A percentile compares a stretch with the other conserved stretches of the same genome.
Conservation (phyloP, 768 basidiomycete species). For the Tylopilus sp. region DNA sequence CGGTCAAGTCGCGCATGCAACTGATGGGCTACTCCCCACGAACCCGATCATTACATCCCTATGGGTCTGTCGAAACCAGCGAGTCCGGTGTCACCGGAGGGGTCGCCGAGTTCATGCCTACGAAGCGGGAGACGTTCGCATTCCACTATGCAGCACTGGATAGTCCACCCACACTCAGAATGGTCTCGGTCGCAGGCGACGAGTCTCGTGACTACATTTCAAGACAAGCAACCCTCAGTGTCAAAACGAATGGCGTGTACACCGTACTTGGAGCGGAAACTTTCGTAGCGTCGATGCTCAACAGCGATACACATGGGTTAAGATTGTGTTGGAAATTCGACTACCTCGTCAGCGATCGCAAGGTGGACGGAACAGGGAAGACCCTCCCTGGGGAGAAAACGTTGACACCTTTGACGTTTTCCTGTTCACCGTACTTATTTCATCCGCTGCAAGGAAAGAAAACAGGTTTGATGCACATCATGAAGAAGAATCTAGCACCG, state of each 20-base stretch:
- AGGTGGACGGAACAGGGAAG: constrained; percentile 43
- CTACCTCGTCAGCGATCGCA: constrained; percentile 67
- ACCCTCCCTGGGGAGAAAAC: constrained; percentile 63
- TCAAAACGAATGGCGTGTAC: constrained; percentile 75
- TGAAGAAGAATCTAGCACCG: constrained; percentile 66
- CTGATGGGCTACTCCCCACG: constrained; percentile 49
- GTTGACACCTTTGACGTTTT: constrained; percentile 69
- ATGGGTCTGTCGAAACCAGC: constrained; percentile 22
- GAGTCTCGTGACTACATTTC: constrained; percentile 73
- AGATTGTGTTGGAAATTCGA: constrained; percentile 75
- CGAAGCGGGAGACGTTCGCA: constrained; percentile 51
- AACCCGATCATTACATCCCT: constrained; percentile 27
- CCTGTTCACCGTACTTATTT: constrained; percentile 64
- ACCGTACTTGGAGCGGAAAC: constrained; percentile 66
- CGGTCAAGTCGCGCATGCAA: constrained; percentile 54
- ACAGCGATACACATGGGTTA: constrained; percentile 17
- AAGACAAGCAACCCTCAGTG: constrained; percentile 64
- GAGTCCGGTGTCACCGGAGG: constrained; percentile 38
- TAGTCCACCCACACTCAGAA: constrained; percentile 62
- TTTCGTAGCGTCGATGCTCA: constrained; percentile 16
- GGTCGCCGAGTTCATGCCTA: constrained; percentile 64
- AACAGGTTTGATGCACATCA: constrained; percentile 62
- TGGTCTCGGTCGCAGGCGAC: constrained; percentile 63
- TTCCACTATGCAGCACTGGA: constrained; percentile 76
- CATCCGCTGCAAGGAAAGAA: constrained; percentile 63